Percentiles rank a stretch among this genome's conserved stretches.
These are phyloP conservation scores for Cutaneotrichosporon sp. DNA, from an alignment of 1,284 basidiomycete species.

Conservation along the genomic window DNA sequence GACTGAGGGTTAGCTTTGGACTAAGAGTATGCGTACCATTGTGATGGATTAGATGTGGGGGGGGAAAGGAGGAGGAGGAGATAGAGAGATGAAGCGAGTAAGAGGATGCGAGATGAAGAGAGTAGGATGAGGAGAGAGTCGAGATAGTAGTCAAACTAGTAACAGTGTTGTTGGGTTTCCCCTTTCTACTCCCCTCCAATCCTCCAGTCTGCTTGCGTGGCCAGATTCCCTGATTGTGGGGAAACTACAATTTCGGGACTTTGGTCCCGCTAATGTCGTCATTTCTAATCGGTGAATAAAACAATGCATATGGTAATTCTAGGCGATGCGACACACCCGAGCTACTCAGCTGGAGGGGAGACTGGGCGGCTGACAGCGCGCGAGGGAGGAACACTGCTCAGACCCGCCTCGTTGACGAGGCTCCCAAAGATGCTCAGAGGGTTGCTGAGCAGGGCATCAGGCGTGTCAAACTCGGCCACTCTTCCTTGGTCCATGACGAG, in stretches of 20 bases:
- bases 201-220: background rate
- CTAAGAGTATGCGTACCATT: constrained; percentile 22
- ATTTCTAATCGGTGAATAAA: background rate
- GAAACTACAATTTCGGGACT: background rate
- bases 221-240: background rate
- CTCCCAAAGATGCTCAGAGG: constrained; percentile 30
- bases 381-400: constrained; percentile 18
- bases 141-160: background rate
- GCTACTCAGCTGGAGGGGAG: background rate
- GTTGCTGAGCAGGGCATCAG: constrained; percentile 61
- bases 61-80: constrained; percentile 10
- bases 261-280: constrained; percentile 2
- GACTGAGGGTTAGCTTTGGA: constrained; percentile 29
- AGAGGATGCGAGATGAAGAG: background rate
- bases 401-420: constrained; percentile 35
- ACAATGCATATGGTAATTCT: constrained; percentile 2
- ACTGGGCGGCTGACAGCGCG: constrained; percentile 2
- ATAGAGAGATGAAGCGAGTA: background rate
- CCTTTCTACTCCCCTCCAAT: too few species aligned
- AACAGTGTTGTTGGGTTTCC: constrained; percentile 1
- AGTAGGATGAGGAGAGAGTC: background rate
- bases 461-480: constrained; percentile 72
- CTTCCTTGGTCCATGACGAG: constrained; percentile 77
- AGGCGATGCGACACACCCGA: background rate
- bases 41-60: constrained; percentile 10